Conservation (phyloP, 2,329 filamentous ascomycete genomes). For the Plectosphaerella sp. region DNA sequence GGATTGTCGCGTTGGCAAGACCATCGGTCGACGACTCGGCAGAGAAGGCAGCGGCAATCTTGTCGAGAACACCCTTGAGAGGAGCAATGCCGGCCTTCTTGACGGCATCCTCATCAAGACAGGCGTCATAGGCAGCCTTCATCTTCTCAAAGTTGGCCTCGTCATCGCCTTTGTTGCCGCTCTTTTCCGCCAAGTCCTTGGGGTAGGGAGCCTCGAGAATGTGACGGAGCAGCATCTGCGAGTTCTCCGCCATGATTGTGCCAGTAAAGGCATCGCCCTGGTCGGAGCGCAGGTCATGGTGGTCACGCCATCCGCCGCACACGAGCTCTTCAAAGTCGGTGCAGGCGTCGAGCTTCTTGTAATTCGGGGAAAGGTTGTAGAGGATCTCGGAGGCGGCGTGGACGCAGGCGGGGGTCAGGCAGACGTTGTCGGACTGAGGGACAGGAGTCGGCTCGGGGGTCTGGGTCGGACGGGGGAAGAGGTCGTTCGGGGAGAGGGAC, state of each 20-base stretch:
- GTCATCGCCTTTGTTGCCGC: slow-evolving; percentile 32
- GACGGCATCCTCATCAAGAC: slow-evolving; percentile 57
- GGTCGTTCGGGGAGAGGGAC: background rate
- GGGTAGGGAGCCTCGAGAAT: slow-evolving; percentile 58
- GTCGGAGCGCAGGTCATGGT: slow-evolving; percentile 62
- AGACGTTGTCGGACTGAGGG: slow-evolving; percentile 9
- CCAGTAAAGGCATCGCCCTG: slow-evolving; percentile 56
- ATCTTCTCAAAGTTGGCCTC: slow-evolving; percentile 63
- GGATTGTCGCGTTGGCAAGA: slow-evolving; percentile 36
- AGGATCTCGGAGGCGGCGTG: slow-evolving; percentile 25
- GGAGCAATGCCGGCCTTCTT: slow-evolving; percentile 51
- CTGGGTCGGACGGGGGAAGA: background rate
- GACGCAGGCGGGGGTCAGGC: slow-evolving; percentile 21
- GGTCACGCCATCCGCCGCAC: slow-evolving; percentile 62
- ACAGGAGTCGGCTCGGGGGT: too few relatives aligned
- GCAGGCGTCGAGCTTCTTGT: slow-evolving; percentile 62
- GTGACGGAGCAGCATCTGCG: slow-evolving; percentile 54
- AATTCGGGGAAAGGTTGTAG: slow-evolving; percentile 30
- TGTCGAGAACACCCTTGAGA: slow-evolving; percentile 49
- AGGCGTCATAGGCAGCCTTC: slow-evolving; percentile 60
- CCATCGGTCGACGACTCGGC: slow-evolving; percentile 21
- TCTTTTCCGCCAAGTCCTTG: slow-evolving; percentile 28
- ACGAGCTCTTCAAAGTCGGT: slow-evolving; percentile 64
- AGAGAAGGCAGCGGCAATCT: slow-evolving; percentile 15
- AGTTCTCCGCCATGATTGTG: slow-evolving; percentile 57